Conservation (phyloP, 371 early-diverging fungal species). For the Lichtheimia ornata region DNA sequence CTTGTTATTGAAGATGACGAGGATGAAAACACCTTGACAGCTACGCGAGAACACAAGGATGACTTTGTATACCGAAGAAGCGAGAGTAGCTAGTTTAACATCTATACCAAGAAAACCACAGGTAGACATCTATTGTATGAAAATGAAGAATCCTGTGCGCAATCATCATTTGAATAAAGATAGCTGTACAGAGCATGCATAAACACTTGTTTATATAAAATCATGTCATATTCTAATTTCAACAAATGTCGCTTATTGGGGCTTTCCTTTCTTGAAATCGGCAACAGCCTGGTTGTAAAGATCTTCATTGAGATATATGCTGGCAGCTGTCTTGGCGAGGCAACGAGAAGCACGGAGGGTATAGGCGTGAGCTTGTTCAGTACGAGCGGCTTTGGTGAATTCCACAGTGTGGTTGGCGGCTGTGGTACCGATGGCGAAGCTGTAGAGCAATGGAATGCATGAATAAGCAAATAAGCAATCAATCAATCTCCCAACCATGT, state of each 20-base stretch:
- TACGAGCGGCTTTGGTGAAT: slow-evolving; percentile 62
- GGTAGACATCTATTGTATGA: too few species aligned
- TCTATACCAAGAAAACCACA: too few species aligned
- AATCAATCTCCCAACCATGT: neutral
- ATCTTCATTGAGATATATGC: slow-evolving; percentile 27
- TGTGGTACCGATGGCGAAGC: slow-evolving; percentile 28
- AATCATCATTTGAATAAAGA: too few species aligned
- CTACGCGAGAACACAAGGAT: too few species aligned
- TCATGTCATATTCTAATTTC: too few species aligned
- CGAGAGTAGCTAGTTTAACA: too few species aligned
- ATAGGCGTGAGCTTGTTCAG: slow-evolving; percentile 61
- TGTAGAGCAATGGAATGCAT: slow-evolving; percentile 6
- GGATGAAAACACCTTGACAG: too few species aligned
- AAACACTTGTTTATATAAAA: too few species aligned
- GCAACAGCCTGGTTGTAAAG: slow-evolving; percentile 28
- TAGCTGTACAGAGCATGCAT: too few species aligned
- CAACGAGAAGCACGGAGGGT: slow-evolving; percentile 54
- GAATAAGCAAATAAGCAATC: neutral
- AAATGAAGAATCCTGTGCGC: too few species aligned
- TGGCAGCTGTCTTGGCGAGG: slow-evolving; percentile 38
- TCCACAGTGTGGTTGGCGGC: slow-evolving; percentile 62
- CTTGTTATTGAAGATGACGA: too few species aligned
- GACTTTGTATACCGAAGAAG: too few species aligned
- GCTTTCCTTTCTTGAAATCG: slow-evolving; percentile 34
- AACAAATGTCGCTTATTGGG: slow-evolving; percentile 4